Evolutionary conservation across 2,329 filamentous ascomycete genomes (phyloP), one percentile per base, ranked within the genome.

Genomic region (Microdochium nivale): DNA sequence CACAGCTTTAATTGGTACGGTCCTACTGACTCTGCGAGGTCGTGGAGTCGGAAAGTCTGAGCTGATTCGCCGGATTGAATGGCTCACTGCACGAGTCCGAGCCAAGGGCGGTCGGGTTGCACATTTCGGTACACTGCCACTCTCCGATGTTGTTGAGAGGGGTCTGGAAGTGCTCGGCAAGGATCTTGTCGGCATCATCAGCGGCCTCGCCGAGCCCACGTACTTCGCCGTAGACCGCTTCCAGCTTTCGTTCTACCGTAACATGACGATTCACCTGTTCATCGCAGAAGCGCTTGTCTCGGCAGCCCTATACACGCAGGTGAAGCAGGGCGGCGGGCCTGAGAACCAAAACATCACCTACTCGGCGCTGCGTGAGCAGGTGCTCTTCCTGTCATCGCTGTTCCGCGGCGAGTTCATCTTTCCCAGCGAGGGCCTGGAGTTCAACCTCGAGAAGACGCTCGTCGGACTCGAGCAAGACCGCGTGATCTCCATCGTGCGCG

Each of bases 191-290:
- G 90, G 91, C 3, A 75, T 85, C 3, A 78, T 95, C 0, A 79
- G 85, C 35, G 89, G 86, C 0, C 72, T 99, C 4, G 87, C 88
- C 0, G 94, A 99, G 65, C 88, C 89, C 19, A 97, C 94, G 0
- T 97, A 89, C 68, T 96, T 89, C 62, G 94, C 94, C 3, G 90
- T 96, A 37, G 94, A 99, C 67, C 81, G 90, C 50, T 99, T 99
- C 73, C 94, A 99, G 65, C 79, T 99, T 10, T 96, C 90, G 0
- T 99, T 99, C 69, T 99, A 99, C 70, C 86, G 94, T 50, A 99
- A 99, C 69, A 97, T 97, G 94, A 96, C 92, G 0, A 99, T 99
- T 55, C 94, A 99, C 65, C 79, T 99, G 4, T 99, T 99, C 67
- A 94, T 99, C 52, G 87, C 90, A 2, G 91, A 97, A 65, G 88